Base-by-base conservation (phyloP, 306 rosid genomes). In the Sindora glabra region DNA sequence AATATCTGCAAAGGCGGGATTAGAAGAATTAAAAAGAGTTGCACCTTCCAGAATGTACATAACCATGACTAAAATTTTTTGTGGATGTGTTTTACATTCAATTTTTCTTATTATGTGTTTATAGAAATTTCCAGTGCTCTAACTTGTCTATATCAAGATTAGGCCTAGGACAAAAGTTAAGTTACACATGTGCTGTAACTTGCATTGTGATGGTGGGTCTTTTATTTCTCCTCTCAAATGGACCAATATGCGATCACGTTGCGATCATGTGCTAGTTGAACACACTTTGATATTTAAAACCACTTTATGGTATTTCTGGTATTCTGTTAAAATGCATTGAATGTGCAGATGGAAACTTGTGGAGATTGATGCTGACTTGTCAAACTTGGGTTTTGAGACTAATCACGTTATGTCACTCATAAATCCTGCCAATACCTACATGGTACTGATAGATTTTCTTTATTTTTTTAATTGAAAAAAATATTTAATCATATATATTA, bases 381-480 rank as follows among this genome's bases (percentile, higher is more conserved):
- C 95, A 46, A 78, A 78, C 41, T 73, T 92, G 82, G 73, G 71
- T 48, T 65, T 69, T n/a, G 95, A 88, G 77, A 77, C 82, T 15
- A 74, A 78, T 73, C 95, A 78, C 69, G 90, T 86, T 61, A 72
- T 76, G 90, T 92, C 98, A 5, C 96, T 88, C 49, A 83, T 92
- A 67, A 84, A 75, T 69, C 98, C 98, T 70, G 84, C 96, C 41
- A 86, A 68, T 76, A 88, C 98, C 42, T 92, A 83, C 85, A 92
- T 92, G 98, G 98, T 92, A 85, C 59, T 32, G 29, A 22, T 70
- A 34, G 37, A 47, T 55, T 67, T 21, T 63, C 44, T 47, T 34
- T 44, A 19, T 19, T 65, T n/a, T n/a, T n/a, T n/a, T n/a, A n/a
- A n/a, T n/a, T n/a, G n/a, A n/a, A n/a, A n/a, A n/a, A n/a, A 24